Conservation (phyloP, 495 filamentous ascomycete species). For the Xylaria palmicola region DNA sequence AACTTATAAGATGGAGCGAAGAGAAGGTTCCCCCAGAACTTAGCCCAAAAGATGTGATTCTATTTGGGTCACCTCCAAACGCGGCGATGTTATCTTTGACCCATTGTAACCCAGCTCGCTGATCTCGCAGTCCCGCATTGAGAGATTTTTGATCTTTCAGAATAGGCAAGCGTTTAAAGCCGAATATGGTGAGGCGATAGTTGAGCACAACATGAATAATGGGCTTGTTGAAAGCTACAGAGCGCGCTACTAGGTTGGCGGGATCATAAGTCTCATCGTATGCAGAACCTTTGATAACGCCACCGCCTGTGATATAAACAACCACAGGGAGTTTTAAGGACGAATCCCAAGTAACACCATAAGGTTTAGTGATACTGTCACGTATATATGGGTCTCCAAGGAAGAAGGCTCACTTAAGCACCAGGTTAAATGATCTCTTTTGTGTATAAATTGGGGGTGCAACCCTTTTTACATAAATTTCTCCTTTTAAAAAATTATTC, state of each 20-base stretch:
- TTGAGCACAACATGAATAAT: slow-evolving; percentile 35
- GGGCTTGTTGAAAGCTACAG: slow-evolving; percentile 35
- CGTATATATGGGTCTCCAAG: too few relatives aligned
- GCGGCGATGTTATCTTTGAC: slow-evolving; percentile 46
- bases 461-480: too few relatives aligned
- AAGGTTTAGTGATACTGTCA: slow-evolving; percentile 40
- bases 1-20: slow-evolving; percentile 36
- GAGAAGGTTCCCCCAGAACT: slow-evolving; percentile 23
- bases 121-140: slow-evolving; percentile 34
- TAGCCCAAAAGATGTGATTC: slow-evolving; percentile 27
- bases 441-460: too few relatives aligned
- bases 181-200: slow-evolving; percentile 29
- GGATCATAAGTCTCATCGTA: slow-evolving; percentile 38
- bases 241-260: slow-evolving; percentile 35
- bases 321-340: slow-evolving; percentile 41
- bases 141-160: slow-evolving; percentile 18
- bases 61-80: slow-evolving; percentile 27
- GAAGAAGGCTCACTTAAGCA: too few relatives aligned
- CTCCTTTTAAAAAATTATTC: too few relatives aligned
- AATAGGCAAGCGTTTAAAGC: slow-evolving; percentile 20
- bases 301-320: slow-evolving; percentile 42
- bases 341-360: slow-evolving; percentile 14
- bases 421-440: too few relatives aligned
- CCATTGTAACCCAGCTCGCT: slow-evolving; percentile 30
- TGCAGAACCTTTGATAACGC: slow-evolving; percentile 36